Evolutionary conservation across 176 grass and related monocot species (phyloP).

Genomic region (Guadua angustifolia): DNA sequence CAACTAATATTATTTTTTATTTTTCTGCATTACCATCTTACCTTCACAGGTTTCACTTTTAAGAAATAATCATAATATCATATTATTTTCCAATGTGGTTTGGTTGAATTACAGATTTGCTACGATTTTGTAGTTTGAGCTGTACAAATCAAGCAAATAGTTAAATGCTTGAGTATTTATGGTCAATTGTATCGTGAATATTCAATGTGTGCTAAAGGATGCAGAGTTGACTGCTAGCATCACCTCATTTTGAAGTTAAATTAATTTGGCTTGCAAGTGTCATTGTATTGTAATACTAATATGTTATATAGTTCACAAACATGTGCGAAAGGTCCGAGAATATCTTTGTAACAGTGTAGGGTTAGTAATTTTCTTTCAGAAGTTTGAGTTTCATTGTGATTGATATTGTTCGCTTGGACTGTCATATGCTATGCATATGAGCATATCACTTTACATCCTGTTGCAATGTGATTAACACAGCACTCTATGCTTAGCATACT

Average conservation of each 20-base stretch:
- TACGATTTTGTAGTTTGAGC: constrained; percentile 23
- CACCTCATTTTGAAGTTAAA: constrained; percentile 25
- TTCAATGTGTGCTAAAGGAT: constrained; percentile 6
- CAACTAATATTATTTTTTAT: constrained; percentile 11
- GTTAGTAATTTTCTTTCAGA: constrained; percentile 2
- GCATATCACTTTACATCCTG: background rate
- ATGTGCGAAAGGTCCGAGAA: background rate
- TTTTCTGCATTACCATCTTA: constrained; percentile 20
- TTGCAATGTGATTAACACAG: background rate
- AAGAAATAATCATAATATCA: background rate
- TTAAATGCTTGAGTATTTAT: background rate
- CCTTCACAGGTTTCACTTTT: background rate
- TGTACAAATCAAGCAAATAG: constrained; percentile 3
- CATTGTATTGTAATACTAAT: background rate
- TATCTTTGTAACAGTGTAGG: background rate
- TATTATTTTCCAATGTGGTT: constrained; percentile 22
- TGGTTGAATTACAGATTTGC: constrained; percentile 1
- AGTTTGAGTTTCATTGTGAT: constrained; percentile 2
- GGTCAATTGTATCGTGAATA: constrained; percentile 8
- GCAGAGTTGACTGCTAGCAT: constrained; percentile 10
- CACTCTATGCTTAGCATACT: background rate
- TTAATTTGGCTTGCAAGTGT: constrained; percentile 14
- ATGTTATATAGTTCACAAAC: background rate
- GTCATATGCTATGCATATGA: background rate
- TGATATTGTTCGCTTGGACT: background rate